Conservation (phyloP, 2,329 filamentous ascomycete species). For the Aspergillus chevalieri region DNA sequence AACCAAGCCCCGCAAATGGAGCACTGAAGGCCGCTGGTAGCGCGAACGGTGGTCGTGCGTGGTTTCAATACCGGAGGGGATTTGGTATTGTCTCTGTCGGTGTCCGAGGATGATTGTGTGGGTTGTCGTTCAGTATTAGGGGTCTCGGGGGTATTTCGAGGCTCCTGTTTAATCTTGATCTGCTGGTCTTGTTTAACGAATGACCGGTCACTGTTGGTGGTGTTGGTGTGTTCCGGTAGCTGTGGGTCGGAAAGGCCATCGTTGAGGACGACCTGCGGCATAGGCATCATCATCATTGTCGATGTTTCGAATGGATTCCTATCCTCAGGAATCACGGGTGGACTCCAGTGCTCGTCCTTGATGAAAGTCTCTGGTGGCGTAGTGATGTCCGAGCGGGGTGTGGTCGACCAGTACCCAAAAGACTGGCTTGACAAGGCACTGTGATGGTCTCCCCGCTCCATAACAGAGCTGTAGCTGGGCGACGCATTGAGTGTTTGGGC, state of each 20-base stretch:
- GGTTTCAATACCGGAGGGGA: neutral
- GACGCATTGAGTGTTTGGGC: constrained; percentile 18
- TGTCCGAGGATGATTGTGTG: neutral
- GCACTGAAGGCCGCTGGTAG: constrained; percentile 64
- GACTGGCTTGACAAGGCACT: constrained; percentile 12
- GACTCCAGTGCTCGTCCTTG: constrained; percentile 14
- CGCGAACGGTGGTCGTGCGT: neutral
- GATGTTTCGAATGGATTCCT: neutral
- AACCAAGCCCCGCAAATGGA: constrained; percentile 72
- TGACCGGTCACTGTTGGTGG: neutral
- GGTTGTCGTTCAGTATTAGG: neutral
- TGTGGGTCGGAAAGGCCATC: neutral
- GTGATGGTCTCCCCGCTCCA: constrained; percentile 11
- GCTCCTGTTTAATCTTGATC: neutral
- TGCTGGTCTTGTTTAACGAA: neutral
- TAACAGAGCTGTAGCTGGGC: constrained; percentile 17
- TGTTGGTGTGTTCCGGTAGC: neutral
- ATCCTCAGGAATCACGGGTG: constrained; percentile 4
- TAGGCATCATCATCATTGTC: constrained; percentile 1
- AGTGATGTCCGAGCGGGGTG: constrained; percentile 16
- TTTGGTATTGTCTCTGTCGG: neutral
- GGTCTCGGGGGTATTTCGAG: neutral
- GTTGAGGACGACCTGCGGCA: constrained; percentile 2
- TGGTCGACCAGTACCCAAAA: constrained; percentile 20
- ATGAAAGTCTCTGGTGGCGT: constrained; percentile 10